phyloP scores from a whole-genome alignment of 192 early-diverging fungal genomes.

The Gigaspora rosea region DNA sequence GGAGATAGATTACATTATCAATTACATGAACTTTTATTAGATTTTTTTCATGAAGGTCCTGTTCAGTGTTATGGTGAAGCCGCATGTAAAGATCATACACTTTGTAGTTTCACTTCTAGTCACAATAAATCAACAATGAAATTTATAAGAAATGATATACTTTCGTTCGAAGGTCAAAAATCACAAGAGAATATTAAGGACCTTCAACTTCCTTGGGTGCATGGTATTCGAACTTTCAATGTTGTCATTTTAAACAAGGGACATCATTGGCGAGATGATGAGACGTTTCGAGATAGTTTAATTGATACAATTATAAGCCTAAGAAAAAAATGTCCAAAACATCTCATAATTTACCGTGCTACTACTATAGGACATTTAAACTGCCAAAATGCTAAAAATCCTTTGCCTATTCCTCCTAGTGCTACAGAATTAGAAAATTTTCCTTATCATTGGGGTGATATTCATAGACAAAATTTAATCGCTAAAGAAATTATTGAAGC shows the following conservation, averaged over 20 bases:
- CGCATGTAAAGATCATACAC: conserved; percentile 47
- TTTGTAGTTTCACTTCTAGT: conserved; percentile 34
- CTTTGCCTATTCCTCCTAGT: conserved; percentile 37
- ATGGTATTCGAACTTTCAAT: conserved; percentile 36
- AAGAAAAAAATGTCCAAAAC: conserved; percentile 37
- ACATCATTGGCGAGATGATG: conserved; percentile 42
- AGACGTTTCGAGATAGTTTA: conserved; percentile 39
- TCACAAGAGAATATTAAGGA: conserved; percentile 29
- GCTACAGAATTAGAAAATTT: conserved; percentile 37
- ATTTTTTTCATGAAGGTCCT: conserved; percentile 55
- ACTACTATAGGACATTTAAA: conserved; percentile 51
- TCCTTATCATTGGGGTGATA: conserved; percentile 45
- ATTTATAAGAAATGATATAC: conserved; percentile 52
- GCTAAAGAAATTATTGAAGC: conserved; percentile 52
- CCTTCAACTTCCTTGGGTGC: conserved; percentile 50
- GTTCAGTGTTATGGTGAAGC: conserved; percentile 58
- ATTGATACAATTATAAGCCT: conserved; percentile 41
- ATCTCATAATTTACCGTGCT: conserved; percentile 53
- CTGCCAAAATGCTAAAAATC: conserved; percentile 45
- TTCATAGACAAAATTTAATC: conserved; percentile 50
- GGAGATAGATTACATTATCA: conserved; percentile 56
- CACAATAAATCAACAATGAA: conserved; percentile 23
- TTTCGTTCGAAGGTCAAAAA: conserved; percentile 35
- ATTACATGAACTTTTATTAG: conserved; percentile 54
- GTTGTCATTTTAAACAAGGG: conserved; percentile 52